phyloP scores from a whole-genome alignment of 306 rosid species.

The Sicyos edulis region DNA sequence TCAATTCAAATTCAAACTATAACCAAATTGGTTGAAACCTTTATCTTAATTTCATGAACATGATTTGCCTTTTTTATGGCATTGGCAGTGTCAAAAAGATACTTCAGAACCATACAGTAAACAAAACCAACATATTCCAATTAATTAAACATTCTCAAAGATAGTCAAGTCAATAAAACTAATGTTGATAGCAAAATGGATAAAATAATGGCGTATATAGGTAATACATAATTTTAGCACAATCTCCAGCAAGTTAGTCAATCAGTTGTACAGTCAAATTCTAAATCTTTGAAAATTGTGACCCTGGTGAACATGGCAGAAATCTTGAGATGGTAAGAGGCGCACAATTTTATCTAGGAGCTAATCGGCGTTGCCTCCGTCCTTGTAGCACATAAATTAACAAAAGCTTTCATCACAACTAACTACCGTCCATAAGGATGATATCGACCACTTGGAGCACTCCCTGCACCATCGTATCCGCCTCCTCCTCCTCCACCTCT shows the following conservation, averaged over 20 bases:
- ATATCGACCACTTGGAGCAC: slow-evolving; percentile 70
- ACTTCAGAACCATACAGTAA: background rate
- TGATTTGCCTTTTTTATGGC: background rate
- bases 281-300: slow-evolving; percentile 21
- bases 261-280: slow-evolving; percentile 21
- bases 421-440: slow-evolving; percentile 92
- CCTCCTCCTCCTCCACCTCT: slow-evolving; percentile 46
- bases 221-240: slow-evolving; percentile 18
- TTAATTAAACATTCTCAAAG: slow-evolving; percentile 16
- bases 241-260: slow-evolving; percentile 20
- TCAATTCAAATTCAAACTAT: too few relatives aligned
- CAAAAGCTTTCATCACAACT: slow-evolving; percentile 17
- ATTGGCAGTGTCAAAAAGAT: background rate
- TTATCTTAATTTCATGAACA: background rate
- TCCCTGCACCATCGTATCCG: slow-evolving; percentile 64
- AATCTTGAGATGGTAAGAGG: slow-evolving; percentile 15
- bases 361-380: slow-evolving; percentile 14
- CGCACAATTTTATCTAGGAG: background rate
- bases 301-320: slow-evolving; percentile 9
- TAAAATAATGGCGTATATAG: slow-evolving; percentile 8
- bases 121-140: background rate
- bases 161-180: slow-evolving; percentile 12
- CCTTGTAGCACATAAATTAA: background rate
- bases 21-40: background rate
- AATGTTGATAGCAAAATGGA: slow-evolving; percentile 12